These are phyloP conservation scores for Alternaria conjuncta DNA, from an alignment of 2,329 filamentous ascomycete species.

Conservation along the genomic window DNA sequence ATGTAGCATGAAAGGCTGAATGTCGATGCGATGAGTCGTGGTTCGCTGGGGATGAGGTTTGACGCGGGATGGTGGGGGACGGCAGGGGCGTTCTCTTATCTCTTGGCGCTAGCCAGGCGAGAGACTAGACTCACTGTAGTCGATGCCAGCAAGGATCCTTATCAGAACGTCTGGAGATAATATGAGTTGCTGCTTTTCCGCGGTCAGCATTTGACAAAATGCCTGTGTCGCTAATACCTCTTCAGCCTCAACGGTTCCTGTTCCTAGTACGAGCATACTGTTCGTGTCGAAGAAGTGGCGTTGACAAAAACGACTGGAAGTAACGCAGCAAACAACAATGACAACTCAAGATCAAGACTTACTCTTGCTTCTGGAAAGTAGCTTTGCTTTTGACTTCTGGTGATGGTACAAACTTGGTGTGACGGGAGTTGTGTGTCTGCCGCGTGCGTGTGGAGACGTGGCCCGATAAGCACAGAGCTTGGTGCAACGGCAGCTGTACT, in stretches of 20 bases:
- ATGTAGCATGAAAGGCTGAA: conserved; percentile 17
- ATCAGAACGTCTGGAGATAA: conserved; percentile 38
- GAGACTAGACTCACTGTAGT: conserved; percentile 24
- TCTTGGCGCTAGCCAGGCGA: conserved; percentile 36
- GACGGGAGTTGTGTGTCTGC: not conserved
- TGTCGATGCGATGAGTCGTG: conserved; percentile 20
- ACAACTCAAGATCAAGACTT: not conserved
- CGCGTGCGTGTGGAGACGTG: conserved; percentile 6
- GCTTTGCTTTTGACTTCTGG: conserved; percentile 9
- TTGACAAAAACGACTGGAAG: not conserved
- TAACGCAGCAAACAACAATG: not conserved
- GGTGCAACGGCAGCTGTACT: not conserved
- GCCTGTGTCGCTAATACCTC: conserved; percentile 24
- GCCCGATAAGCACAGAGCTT: conserved; percentile 1
- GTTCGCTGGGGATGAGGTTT: conserved; percentile 22
- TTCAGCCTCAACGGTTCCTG: not conserved
- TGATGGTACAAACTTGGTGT: not conserved
- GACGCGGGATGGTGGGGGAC: conserved; percentile 43
- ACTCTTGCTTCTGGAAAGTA: not conserved
- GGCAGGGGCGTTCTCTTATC: conserved; percentile 45
- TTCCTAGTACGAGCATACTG: conserved; percentile 1
- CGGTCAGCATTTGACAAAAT: conserved; percentile 34
- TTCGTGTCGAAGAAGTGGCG: conserved; percentile 11
- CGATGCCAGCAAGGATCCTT: conserved; percentile 33
- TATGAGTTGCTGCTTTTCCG: conserved; percentile 39